Conservation (phyloP, 495 filamentous ascomycete species). For the Lophium mytilinum region DNA sequence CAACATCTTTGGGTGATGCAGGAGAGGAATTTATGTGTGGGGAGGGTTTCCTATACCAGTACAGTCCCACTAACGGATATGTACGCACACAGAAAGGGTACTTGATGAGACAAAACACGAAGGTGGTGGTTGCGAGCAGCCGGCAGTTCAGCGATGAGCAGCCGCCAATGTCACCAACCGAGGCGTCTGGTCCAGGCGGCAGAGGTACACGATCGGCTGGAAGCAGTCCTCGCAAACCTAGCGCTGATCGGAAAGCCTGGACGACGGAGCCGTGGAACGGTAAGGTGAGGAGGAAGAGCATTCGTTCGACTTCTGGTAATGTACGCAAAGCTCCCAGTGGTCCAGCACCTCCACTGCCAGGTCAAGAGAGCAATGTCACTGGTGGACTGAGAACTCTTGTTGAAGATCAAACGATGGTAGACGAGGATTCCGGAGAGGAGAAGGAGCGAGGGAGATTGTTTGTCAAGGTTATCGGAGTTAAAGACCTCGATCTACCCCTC, state of each 20-base stretch:
- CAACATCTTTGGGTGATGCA: constrained; percentile 3
- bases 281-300: constrained; percentile 59
- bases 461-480: constrained; percentile 94
- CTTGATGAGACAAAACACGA: constrained; percentile 97
- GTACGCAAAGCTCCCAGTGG: constrained; percentile 56
- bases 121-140: constrained; percentile 83
- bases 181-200: background rate
- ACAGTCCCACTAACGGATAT: constrained; percentile 26
- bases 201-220: constrained; percentile 52
- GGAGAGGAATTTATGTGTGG: constrained; percentile 20
- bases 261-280: constrained; percentile 95
- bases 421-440: constrained; percentile 59
- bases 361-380: constrained; percentile 72
- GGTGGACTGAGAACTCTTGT: constrained; percentile 47
- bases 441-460: constrained; percentile 89
- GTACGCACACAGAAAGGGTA: constrained; percentile 70
- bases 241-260: constrained; percentile 56
- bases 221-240: constrained; percentile 66
- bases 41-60: constrained; percentile 25
- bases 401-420: constrained; percentile 50
- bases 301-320: constrained; percentile 48
- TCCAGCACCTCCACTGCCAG: constrained; percentile 73
- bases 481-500: constrained; percentile 84
- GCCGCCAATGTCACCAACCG: constrained; percentile 22
- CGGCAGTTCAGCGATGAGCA: constrained; percentile 40